Conservation (phyloP, 805 yeast species). For the Starmerella khaoyaiensis region DNA sequence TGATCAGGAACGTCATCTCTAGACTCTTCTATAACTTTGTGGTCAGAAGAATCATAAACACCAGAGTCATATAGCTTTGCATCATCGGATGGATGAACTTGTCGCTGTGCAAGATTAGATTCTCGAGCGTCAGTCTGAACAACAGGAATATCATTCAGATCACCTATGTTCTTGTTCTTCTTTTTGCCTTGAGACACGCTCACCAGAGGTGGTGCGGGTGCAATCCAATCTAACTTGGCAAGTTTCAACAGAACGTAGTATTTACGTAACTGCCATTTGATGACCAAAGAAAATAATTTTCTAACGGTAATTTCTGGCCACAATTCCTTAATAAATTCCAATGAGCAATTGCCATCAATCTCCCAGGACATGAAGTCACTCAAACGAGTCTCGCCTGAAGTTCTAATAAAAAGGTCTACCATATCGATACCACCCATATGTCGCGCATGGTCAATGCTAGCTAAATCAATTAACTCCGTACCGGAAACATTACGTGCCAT, state of each 20-base stretch:
- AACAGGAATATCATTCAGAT: too few species aligned
- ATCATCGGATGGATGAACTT: too few species aligned
- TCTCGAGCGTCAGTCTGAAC: too few species aligned
- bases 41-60: too few species aligned
- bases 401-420: constrained; percentile 71
- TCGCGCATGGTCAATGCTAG: constrained; percentile 41
- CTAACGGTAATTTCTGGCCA: constrained; percentile 87
- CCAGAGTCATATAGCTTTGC: too few species aligned
- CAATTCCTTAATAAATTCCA: constrained; percentile 61
- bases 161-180: too few species aligned
- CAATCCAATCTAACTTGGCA: constrained; percentile 3
- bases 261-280: constrained; percentile 46
- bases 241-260: too few species aligned
- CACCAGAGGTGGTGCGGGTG: constrained; percentile 20
- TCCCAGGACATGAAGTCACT: constrained; percentile 94
- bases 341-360: constrained; percentile 39
- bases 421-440: constrained; percentile 66
- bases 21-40: too few species aligned
- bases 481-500: constrained; percentile 25
- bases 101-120: too few species aligned
- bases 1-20: too few species aligned
- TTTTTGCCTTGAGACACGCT: constrained; percentile 14
- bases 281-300: constrained; percentile 56
- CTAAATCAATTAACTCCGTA: constrained; percentile 23
- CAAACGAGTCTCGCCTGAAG: constrained; percentile 73